Conservation (phyloP, 805 yeast species). For the Schizosaccharomyces cryophilus region DNA sequence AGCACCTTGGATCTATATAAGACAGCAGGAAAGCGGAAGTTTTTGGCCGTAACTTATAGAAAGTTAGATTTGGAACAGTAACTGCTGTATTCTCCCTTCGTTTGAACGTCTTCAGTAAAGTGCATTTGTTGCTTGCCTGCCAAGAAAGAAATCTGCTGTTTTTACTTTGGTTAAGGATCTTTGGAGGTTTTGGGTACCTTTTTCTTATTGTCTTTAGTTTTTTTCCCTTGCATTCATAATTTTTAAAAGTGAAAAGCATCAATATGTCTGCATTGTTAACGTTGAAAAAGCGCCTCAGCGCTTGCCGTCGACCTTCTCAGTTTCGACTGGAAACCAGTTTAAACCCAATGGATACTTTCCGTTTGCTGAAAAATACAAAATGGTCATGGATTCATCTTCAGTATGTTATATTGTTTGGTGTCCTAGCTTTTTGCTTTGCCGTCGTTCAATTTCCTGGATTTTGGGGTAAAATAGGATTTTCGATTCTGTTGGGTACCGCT, state of each 20-base stretch:
- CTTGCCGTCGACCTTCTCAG: not conserved
- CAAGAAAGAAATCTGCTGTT: no score
- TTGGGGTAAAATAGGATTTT: constrained; percentile 15
- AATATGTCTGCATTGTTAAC: not conserved
- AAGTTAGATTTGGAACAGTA: no score
- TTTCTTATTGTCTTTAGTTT: not conserved
- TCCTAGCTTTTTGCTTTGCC: constrained; percentile 23
- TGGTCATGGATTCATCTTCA: constrained; percentile 21
- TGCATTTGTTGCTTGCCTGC: no score
- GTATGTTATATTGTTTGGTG: constrained; percentile 27
- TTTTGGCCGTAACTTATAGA: no score
- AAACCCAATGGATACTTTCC: not conserved
- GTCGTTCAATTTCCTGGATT: constrained; percentile 15
- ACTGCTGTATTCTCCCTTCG: no score
- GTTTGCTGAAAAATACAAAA: constrained; percentile 9
- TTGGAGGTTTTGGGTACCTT: not conserved
- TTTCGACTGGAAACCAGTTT: not conserved
- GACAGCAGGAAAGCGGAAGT: no score
- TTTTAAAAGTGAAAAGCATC: not conserved
- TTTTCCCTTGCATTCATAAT: not conserved
- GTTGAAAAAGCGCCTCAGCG: not conserved
- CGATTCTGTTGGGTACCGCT: constrained; percentile 19
- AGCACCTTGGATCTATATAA: no score
- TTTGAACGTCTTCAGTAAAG: no score
- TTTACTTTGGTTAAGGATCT: no score